These are phyloP conservation scores for Cryomyces minteri DNA, from an alignment of 495 filamentous ascomycete genomes.

Conservation along the genomic window DNA sequence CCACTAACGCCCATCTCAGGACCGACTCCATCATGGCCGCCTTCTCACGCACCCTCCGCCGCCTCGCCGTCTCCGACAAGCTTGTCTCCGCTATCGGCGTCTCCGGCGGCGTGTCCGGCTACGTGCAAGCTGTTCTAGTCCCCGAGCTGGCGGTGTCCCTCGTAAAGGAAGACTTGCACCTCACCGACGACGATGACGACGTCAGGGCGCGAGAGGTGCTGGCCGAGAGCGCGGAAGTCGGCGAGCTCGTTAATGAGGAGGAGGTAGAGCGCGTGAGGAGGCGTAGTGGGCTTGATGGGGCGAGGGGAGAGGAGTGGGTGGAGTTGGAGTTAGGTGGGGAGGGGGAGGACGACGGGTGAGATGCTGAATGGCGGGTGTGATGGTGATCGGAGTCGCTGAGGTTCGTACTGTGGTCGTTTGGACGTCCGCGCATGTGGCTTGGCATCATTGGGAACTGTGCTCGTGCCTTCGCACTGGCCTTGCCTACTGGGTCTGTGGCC, in stretches of 20 bases:
- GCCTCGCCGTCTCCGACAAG: conserved; percentile 42
- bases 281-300: conserved; percentile 22
- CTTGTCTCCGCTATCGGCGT: conserved; percentile 52
- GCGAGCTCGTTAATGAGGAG: conserved; percentile 56
- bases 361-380: too few relatives aligned
- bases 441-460: too few relatives aligned
- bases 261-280: conserved; percentile 18
- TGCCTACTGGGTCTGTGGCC: too few relatives aligned
- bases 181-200: conserved; percentile 21
- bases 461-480: too few relatives aligned
- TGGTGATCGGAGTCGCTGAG: too few relatives aligned
- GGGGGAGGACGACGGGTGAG: too few relatives aligned
- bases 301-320: conserved; percentile 20
- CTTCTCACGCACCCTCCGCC: conserved; percentile 42
- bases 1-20: conserved; percentile 13
- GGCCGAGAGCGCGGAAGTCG: conserved; percentile 55
- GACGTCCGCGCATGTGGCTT: too few relatives aligned
- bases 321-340: not conserved
- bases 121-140: conserved; percentile 70
- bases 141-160: conserved; percentile 64
- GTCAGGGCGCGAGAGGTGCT: conserved; percentile 50
- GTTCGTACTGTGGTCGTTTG: too few relatives aligned
- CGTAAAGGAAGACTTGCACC: conserved; percentile 70
- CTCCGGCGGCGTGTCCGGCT: conserved; percentile 48
- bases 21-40: conserved; percentile 42